Percentiles rank a stretch among this genome's conserved stretches.
Evolutionary conservation across 768 basidiomycete genomes (phyloP).

Genomic region (Hericium coralloides): DNA sequence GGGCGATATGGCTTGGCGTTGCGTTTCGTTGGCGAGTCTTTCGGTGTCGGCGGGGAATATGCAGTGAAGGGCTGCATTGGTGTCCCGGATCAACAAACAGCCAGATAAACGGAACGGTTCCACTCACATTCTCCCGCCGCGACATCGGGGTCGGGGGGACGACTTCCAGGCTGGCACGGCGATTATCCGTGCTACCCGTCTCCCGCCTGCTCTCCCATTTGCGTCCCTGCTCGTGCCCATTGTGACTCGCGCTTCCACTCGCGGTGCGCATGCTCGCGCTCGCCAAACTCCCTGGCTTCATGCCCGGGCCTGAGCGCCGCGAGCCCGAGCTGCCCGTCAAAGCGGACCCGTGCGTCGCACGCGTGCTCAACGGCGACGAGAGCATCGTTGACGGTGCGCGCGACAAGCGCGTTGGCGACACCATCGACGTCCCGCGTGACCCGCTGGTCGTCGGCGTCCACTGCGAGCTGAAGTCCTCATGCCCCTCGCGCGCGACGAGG

Average conservation of each 20-base stretch:
- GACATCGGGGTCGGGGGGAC: neutral
- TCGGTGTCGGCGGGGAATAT: neutral
- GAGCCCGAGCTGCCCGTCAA: neutral
- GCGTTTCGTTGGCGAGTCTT: neutral
- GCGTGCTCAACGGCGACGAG: neutral
- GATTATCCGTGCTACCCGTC: neutral
- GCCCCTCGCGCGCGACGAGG: no score
- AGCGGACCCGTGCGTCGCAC: neutral
- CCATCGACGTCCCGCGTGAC: no score
- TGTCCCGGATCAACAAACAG: neutral
- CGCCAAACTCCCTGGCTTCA: neutral
- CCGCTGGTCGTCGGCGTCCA: no score
- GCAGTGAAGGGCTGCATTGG: neutral
- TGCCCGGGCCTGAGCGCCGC: neutral
- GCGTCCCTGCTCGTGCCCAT: neutral
- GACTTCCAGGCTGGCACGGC: neutral
- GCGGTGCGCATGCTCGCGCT: neutral
- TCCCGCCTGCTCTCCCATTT: neutral
- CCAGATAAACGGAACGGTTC: neutral
- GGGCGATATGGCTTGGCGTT: neutral
- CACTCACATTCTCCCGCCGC: neutral
- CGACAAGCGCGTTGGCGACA: no score
- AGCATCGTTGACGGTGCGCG: no score
- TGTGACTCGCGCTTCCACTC: neutral
- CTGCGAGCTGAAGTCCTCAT: no score